Evolutionary conservation across 352 stramenopile genomes (phyloP).

Genomic region (Phytophthora capsici): DNA sequence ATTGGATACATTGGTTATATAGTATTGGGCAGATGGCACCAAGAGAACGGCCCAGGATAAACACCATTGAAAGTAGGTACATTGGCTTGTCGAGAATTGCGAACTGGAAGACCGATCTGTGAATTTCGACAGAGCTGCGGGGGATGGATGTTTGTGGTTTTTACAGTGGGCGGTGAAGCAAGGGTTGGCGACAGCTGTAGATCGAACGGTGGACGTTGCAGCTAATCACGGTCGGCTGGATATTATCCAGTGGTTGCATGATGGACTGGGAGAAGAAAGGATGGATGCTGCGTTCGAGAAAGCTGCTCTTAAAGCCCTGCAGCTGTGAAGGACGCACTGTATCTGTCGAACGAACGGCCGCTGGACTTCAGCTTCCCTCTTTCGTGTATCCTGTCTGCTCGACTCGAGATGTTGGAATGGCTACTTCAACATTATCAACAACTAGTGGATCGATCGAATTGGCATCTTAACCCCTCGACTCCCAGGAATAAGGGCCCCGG

Average conservation of each 20-base stretch:
- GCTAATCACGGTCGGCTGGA: slow-evolving; percentile 18
- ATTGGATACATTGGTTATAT: slow-evolving; percentile 15
- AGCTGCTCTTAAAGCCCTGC: slow-evolving; percentile 10
- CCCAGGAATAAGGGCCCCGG: too few species aligned
- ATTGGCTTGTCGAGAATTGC: slow-evolving; percentile 18
- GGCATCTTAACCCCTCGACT: slow-evolving; percentile 10
- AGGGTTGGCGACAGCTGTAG: neutral
- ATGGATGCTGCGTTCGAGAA: slow-evolving; percentile 21
- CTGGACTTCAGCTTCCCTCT: slow-evolving; percentile 6
- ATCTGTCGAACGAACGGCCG: slow-evolving; percentile 6
- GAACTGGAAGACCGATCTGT: slow-evolving; percentile 18
- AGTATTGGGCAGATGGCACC: slow-evolving; percentile 3
- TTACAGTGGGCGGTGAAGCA: slow-evolving; percentile 13
- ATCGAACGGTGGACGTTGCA: slow-evolving; percentile 21
- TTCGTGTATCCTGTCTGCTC: slow-evolving; percentile 10
- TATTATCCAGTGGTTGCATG: slow-evolving; percentile 19
- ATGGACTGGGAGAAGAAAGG: slow-evolving; percentile 7
- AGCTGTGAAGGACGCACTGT: slow-evolving; percentile 19
- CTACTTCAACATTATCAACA: slow-evolving; percentile 13
- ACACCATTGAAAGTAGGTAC: slow-evolving; percentile 7
- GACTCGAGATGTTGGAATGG: slow-evolving; percentile 21
- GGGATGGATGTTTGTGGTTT: slow-evolving; percentile 20
- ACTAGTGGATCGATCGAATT: slow-evolving; percentile 16
- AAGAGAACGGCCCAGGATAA: slow-evolving; percentile 16
- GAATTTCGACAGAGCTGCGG: slow-evolving; percentile 16